These are phyloP conservation scores for Solanum verrucosum DNA, from an alignment of 257 asterid genomes.

Conservation along the genomic window DNA sequence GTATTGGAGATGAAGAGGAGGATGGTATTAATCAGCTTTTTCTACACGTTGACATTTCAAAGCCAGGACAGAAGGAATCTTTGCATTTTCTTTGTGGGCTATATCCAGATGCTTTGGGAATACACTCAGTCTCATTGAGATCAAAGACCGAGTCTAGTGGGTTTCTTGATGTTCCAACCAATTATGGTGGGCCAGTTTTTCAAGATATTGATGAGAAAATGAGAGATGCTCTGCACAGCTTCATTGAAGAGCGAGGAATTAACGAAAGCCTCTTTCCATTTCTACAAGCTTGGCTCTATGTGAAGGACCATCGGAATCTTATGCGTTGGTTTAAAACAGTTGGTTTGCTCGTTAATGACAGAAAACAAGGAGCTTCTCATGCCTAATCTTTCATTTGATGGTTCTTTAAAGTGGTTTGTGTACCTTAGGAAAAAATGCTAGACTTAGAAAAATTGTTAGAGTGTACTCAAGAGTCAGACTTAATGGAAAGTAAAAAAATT, in stretches of 20 bases:
- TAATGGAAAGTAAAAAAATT: neutral
- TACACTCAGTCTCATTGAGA: constrained; percentile 75
- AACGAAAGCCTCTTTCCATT: constrained; percentile 70
- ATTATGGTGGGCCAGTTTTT: constrained; percentile 69
- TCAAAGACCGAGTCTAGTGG: constrained; percentile 52
- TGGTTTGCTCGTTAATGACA: constrained; percentile 36
- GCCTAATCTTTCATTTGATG: constrained; percentile 1
- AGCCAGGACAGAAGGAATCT: constrained; percentile 56
- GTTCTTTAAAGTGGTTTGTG: neutral
- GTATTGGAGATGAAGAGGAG: constrained; percentile 34
- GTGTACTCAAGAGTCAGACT: neutral
- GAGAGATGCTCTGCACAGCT: constrained; percentile 7
- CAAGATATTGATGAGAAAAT: constrained; percentile 16
- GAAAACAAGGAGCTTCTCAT: constrained; percentile 15
- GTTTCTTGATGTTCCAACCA: constrained; percentile 35
- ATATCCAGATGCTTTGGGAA: constrained; percentile 95
- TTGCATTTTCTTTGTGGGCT: constrained; percentile 85
- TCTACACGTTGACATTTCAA: constrained; percentile 72
- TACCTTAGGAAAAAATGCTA: neutral
- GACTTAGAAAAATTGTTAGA: neutral
- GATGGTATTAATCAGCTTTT: constrained; percentile 62
- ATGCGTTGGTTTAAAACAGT: constrained; percentile 54
- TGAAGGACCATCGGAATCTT: constrained; percentile 81
- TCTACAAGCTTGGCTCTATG: constrained; percentile 97
- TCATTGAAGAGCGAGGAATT: constrained; percentile 78